Evolutionary conservation across 176 grass and related monocot species (phyloP), one percentile per base, ranked within the genome.

Genomic region (Eragrostis curvula): DNA sequence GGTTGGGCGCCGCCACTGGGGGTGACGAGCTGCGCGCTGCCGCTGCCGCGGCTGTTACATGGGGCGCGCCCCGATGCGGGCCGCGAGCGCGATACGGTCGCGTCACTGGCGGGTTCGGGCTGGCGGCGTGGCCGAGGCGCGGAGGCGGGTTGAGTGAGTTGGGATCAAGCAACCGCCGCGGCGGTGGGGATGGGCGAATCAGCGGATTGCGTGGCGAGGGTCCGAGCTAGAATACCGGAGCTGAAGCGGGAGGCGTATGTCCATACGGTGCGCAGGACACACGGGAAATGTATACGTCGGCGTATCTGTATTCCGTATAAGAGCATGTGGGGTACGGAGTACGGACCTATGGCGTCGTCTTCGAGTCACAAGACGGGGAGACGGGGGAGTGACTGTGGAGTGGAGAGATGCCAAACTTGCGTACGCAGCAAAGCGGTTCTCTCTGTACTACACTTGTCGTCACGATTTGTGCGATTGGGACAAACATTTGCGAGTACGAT

Each of bases 141-240:
- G 44, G 53, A 28, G 55, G 14, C 6, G 28, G 13, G 61, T 29
- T 16, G 61, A 12, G 36, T 39, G 45, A 52, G 64, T 42, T 58
- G 63, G 53, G 62, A 70, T 82, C 45, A 83, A 30, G 67, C 39
- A 78, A 77, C 73, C 66, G 86, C 71, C 80, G 56, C 65, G 85
- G 42, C 20, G 41, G 32, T 17, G 61, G 42, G 79, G 14, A 50
- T 32, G 14, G 60, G 59, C 41, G 74, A 61, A 66, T 80, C 84
- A 21, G 74, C 59, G 50, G 73, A 23, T 23, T 30, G 47, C 70
- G 30, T 32, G 57, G 68, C 43, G 71, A 36, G 69, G 55, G 59
- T 59, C 47, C 59, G 70, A 49, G 69, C 69, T 45, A 42, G 39
- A 84, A 84, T 68, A 57, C 61, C 72, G 72, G 82, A 70, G 44